Base-by-base conservation (phyloP, 768 basidiomycete genomes). In the Podaxis pistillaris region DNA sequence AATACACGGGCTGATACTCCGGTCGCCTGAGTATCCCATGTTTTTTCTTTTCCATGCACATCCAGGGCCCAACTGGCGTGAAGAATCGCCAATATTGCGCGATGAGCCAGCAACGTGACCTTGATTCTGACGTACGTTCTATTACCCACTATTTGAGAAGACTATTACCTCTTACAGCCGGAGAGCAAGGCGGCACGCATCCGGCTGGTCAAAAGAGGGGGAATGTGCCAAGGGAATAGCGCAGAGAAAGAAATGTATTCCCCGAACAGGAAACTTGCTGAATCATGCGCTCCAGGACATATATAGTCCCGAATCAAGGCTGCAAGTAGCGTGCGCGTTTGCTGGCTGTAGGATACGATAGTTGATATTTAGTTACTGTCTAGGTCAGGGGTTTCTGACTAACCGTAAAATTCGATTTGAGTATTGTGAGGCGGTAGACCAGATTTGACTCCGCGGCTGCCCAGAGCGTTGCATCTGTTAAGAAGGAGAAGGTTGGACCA, bases 391-490 rank as follows among this genome's bases (percentile, higher is more conserved):
- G 9, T 33, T 47, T 24, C 11, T 46, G 33, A 62, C 69, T 26
- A 41, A 71, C 72, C 58, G 63, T 68, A 30, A 68, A 68, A 33
- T 66, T 65, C 40, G 72, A 68, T 60, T 67, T 68, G 12, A 67
- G 53, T 15, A 71, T 63, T 36, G 63, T 56, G 30, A 71, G 50
- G 28, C 58, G 58, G 40, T 67, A 60, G 8, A 44, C 19, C 4
- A 50, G 12, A 8, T 12, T 11, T 28, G 22, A 67, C 36, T 67
- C 73, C 9, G 81, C 77, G 9, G 53, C 12, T 19, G 91, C 75
- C 90, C 90, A 93, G n/a, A 93, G 66, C 0, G 88, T 89, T 15
- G 83, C 85, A 67, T 93, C 91, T 1, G 86, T 83, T 71, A 91
- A 73, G 71, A 84, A 89, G 6, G 86, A 77, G 64, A 93, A 93